phyloP scores from a whole-genome alignment of 2,329 filamentous ascomycete species.

The Hortaea sp. region DNA sequence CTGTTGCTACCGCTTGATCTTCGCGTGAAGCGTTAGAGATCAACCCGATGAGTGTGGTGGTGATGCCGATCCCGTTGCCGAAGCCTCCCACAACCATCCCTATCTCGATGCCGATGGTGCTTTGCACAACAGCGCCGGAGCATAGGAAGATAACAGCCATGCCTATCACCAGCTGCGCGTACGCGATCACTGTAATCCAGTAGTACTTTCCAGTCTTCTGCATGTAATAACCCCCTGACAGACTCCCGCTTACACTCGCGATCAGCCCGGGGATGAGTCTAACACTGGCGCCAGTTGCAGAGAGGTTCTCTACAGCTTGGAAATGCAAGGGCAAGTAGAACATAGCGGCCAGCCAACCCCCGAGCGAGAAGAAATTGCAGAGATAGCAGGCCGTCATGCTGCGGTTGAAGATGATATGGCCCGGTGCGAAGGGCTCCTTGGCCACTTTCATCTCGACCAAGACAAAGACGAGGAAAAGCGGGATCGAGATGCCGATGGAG shows the following conservation, averaged over 20 bases:
- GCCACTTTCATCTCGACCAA: constrained; percentile 59
- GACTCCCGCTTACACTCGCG: constrained; percentile 51
- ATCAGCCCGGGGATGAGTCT: constrained; percentile 58
- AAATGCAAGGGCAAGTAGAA: constrained; percentile 74
- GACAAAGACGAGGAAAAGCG: constrained; percentile 57
- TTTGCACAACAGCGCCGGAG: constrained; percentile 44
- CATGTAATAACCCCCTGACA: constrained; percentile 58
- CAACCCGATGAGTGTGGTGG: constrained; percentile 44
- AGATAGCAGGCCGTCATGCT: constrained; percentile 58
- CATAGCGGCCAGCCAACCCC: constrained; percentile 47
- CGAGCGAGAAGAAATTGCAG: constrained; percentile 63
- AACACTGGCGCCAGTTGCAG: constrained; percentile 54
- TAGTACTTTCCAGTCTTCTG: constrained; percentile 62
- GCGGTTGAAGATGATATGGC: constrained; percentile 60
- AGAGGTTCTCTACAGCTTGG: constrained; percentile 58
- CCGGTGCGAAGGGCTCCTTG: constrained; percentile 62
- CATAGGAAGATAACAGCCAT: constrained; percentile 47
- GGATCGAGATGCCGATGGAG: constrained; percentile 45
- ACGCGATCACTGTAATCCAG: constrained; percentile 52
- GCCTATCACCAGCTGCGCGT: constrained; percentile 44
- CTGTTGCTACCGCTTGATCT: constrained; percentile 66
- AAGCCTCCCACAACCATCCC: constrained; percentile 48
- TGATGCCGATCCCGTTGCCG: constrained; percentile 42
- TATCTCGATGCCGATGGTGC: constrained; percentile 42
- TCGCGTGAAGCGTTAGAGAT: constrained; percentile 53